phyloP scores from a whole-genome alignment of 805 yeast genomes.

The Metschnikowia lunata region DNA sequence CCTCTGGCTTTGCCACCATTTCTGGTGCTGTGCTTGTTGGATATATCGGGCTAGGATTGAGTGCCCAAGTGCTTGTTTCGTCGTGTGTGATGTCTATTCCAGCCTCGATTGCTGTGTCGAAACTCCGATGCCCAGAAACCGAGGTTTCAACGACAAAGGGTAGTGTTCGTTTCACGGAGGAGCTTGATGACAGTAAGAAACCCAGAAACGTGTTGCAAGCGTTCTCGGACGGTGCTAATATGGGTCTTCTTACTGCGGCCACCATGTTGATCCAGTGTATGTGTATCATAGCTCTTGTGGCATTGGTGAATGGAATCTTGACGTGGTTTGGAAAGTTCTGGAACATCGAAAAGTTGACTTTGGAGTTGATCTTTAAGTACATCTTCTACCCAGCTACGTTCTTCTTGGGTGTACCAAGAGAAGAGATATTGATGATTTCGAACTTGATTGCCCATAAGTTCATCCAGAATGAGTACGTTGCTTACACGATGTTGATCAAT shows the following conservation, averaged over 20 bases:
- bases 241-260: conserved; percentile 54
- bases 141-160: conserved; percentile 52
- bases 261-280: conserved; percentile 54
- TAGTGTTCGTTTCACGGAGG: conserved; percentile 44
- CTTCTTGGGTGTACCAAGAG: conserved; percentile 42
- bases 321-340: conserved; percentile 61
- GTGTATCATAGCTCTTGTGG: conserved; percentile 58
- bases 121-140: conserved; percentile 55
- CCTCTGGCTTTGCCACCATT: conserved; percentile 61
- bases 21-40: conserved; percentile 62
- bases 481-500: conserved; percentile 39
- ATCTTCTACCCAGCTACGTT: conserved; percentile 57
- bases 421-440: conserved; percentile 48
- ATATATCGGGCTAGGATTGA: conserved; percentile 59
- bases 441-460: conserved; percentile 52
- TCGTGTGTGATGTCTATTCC: conserved; percentile 70
- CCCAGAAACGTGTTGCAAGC: conserved; percentile 55
- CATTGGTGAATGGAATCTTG: conserved; percentile 51
- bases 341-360: conserved; percentile 49
- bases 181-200: conserved; percentile 26
- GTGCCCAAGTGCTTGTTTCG: conserved; percentile 58
- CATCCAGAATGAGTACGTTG: conserved; percentile 61
- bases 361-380: conserved; percentile 55
- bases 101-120: conserved; percentile 56
- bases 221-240: conserved; percentile 53